phyloP scores from a whole-genome alignment of 2,329 filamentous ascomycete genomes.

The Aspergillus sp. region DNA sequence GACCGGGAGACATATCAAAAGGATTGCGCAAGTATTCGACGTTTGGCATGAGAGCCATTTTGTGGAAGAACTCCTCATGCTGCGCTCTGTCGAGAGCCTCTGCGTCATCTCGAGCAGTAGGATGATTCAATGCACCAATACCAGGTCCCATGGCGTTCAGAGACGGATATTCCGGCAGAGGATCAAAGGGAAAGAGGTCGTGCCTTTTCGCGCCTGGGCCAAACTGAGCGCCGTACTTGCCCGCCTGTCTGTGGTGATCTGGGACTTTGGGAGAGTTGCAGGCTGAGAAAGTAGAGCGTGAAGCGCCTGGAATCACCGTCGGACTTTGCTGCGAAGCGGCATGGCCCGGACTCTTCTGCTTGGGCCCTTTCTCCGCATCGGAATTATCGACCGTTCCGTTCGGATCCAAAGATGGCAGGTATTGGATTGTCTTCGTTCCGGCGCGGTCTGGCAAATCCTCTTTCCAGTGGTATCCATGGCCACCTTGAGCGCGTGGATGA shows the following conservation, averaged over 20 bases:
- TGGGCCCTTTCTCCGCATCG: constrained; percentile 11
- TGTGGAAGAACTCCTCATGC: constrained; percentile 20
- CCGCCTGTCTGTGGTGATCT: constrained; percentile 10
- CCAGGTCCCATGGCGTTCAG: constrained; percentile 9
- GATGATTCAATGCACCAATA: constrained; percentile 8
- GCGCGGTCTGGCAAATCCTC: constrained; percentile 17
- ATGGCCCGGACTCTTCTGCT: constrained; percentile 12
- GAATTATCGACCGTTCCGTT: constrained; percentile 9
- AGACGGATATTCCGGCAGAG: constrained; percentile 14
- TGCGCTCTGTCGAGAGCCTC: constrained; percentile 11
- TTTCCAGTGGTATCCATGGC: constrained; percentile 12
- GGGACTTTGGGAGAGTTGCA: constrained; percentile 9
- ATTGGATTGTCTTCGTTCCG: constrained; percentile 17
- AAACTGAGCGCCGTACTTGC: constrained; percentile 8
- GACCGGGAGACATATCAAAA: constrained; percentile 7
- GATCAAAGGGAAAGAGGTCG: constrained; percentile 23
- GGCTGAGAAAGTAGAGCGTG: constrained; percentile 7
- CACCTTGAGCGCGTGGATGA: constrained; percentile 14
- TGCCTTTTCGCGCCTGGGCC: constrained; percentile 15
- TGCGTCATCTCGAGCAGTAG: constrained; percentile 12
- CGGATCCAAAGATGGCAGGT: constrained; percentile 15
- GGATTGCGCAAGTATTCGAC: constrained; percentile 10
- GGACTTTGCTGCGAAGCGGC: constrained; percentile 10
- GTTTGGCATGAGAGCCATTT: constrained; percentile 19
- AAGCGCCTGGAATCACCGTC: constrained; percentile 2